Conservation (phyloP, 306 rosid species). For the Trifolium subterraneum region DNA sequence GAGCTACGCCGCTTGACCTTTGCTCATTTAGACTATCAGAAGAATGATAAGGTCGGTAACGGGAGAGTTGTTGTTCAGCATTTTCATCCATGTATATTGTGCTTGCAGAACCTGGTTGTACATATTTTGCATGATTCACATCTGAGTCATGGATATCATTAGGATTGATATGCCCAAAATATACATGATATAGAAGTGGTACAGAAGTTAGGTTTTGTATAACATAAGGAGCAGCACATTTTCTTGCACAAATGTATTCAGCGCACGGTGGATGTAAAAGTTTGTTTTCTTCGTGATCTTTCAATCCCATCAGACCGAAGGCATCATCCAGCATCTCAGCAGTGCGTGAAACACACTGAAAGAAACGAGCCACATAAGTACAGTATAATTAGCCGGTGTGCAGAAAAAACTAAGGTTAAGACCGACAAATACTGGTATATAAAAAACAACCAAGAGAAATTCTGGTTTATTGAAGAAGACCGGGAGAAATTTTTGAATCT, state of each 20-base stretch:
- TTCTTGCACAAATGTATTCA: conserved; percentile 62
- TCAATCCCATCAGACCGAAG: conserved; percentile 52
- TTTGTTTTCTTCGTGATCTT: conserved; percentile 56
- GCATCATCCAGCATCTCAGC: conserved; percentile 73
- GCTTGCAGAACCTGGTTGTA: conserved; percentile 77
- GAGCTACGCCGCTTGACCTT: conserved; percentile 66
- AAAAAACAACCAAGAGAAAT: conserved; percentile 8
- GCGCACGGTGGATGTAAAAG: conserved; percentile 49
- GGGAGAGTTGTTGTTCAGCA: conserved; percentile 64
- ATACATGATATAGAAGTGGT: conserved; percentile 65
- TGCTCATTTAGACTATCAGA: conserved; percentile 70
- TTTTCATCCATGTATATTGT: conserved; percentile 75
- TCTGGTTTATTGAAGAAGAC: background rate
- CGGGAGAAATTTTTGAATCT: background rate
- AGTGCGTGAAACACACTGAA: conserved; percentile 82
- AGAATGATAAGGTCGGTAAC: conserved; percentile 67
- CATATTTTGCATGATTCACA: conserved; percentile 55
- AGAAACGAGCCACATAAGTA: conserved; percentile 28
- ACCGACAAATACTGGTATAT: conserved; percentile 6
- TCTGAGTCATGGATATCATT: conserved; percentile 51
- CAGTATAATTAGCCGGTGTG: background rate
- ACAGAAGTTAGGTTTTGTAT: conserved; percentile 88
- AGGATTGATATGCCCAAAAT: conserved; percentile 55
- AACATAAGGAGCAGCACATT: conserved; percentile 84
- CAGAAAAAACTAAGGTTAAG: background rate